These are phyloP conservation scores for Alloascoidea africana DNA, from an alignment of 805 yeast species.

Conservation along the genomic window DNA sequence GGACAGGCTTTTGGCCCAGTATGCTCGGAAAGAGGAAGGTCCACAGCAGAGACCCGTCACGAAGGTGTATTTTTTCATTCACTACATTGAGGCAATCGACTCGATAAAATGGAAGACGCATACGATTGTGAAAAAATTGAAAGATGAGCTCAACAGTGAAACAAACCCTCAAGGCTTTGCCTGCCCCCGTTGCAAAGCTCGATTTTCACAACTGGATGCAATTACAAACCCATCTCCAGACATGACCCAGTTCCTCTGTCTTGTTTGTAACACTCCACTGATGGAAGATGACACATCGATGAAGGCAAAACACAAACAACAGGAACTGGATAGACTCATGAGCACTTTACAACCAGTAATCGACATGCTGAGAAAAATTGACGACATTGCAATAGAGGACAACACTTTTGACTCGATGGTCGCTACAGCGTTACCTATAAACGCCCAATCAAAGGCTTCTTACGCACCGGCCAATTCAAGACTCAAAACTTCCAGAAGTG, in stretches of 20 bases:
- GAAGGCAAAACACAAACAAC: slow-evolving; percentile 70
- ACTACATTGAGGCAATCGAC: slow-evolving; percentile 86
- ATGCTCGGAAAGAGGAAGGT: slow-evolving; percentile 36
- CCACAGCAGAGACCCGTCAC: slow-evolving; percentile 50
- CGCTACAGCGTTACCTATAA: slow-evolving; percentile 75
- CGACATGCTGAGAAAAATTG: slow-evolving; percentile 66
- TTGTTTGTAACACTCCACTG: slow-evolving; percentile 61
- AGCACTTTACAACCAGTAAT: slow-evolving; percentile 80
- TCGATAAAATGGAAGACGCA: slow-evolving; percentile 95
- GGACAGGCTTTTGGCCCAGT: slow-evolving; percentile 62
- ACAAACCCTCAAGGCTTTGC: slow-evolving; percentile 89
- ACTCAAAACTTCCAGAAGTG: slow-evolving; percentile 18
- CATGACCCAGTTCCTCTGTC: slow-evolving; percentile 68
- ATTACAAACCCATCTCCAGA: slow-evolving; percentile 70
- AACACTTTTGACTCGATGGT: slow-evolving; percentile 81
- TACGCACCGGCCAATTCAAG: slow-evolving; percentile 43
- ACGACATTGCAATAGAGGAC: slow-evolving; percentile 67
- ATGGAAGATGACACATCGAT: slow-evolving; percentile 82
- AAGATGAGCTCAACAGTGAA: slow-evolving; percentile 66
- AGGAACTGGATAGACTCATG: slow-evolving; percentile 72
- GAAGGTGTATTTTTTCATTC: slow-evolving; percentile 75
- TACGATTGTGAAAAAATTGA: slow-evolving; percentile 60
- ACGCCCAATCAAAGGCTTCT: slow-evolving; percentile 50
- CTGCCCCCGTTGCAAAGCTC: slow-evolving; percentile 74
- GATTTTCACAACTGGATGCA: slow-evolving; percentile 79